These are phyloP conservation scores for Zarea fungicola DNA, from an alignment of 2,329 filamentous ascomycete genomes.

Conservation along the genomic window DNA sequence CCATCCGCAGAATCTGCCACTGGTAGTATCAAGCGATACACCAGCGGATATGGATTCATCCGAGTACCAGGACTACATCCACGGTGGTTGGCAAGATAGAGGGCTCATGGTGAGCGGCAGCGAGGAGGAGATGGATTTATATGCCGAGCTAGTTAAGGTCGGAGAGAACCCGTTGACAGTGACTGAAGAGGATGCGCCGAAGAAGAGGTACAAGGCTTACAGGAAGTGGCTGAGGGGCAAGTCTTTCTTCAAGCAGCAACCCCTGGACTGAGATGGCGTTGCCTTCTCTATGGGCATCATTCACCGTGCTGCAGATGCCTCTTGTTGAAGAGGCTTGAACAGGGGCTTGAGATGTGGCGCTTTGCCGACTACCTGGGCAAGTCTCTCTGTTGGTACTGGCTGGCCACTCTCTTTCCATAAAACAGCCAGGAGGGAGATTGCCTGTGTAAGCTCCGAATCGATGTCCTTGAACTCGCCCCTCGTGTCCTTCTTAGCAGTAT, in stretches of 20 bases:
- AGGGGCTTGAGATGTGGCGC: slow-evolving; percentile 20
- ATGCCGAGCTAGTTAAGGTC: slow-evolving; percentile 70
- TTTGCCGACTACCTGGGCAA: slow-evolving; percentile 12
- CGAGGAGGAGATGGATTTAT: slow-evolving; percentile 48
- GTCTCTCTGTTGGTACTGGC: slow-evolving; percentile 1
- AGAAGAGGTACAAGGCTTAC: slow-evolving; percentile 97
- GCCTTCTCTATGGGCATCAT: background rate
- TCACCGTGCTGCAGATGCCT: background rate
- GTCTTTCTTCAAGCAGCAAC: slow-evolving; percentile 90
- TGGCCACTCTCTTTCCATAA: slow-evolving; percentile 14
- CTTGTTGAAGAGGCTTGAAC: slow-evolving; percentile 11
- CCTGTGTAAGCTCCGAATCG: slow-evolving; percentile 26
- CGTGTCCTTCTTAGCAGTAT: slow-evolving; percentile 20
- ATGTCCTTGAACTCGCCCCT: slow-evolving; percentile 20
- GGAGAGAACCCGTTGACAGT: slow-evolving; percentile 83
- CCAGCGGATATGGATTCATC: slow-evolving; percentile 52
- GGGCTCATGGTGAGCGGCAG: slow-evolving; percentile 48
- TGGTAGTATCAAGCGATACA: slow-evolving; percentile 68
- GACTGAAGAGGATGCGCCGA: slow-evolving; percentile 75
- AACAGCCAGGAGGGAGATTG: slow-evolving; percentile 31
- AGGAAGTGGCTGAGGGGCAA: slow-evolving; percentile 91
- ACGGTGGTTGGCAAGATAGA: slow-evolving; percentile 60
- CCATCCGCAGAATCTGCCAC: slow-evolving; percentile 82
- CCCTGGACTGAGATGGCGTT: slow-evolving; percentile 43
- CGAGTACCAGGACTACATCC: slow-evolving; percentile 78